Base-by-base conservation (phyloP, 192 early-diverging fungal species). In the Chytriomyces sp. region DNA sequence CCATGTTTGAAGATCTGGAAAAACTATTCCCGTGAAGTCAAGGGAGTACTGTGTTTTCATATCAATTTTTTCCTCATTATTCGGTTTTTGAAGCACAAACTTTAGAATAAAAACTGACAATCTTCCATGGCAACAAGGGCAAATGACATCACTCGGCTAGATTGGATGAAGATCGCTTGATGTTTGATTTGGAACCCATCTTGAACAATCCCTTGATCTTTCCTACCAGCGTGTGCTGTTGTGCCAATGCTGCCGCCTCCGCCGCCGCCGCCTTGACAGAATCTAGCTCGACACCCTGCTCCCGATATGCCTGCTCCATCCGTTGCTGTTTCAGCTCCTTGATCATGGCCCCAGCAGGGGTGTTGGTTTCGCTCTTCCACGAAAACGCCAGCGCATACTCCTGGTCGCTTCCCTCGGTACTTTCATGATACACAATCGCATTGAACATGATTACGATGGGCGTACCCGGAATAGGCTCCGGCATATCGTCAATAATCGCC, bases 371-470 rank as follows among this genome's bases (percentile, higher is more conserved):
- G 30, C 64, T 70, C 58, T 61, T 68, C 74, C 74, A 75, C 25
- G 65, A 69, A 54, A 75, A 75, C 22, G 74, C 74, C 17, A 66
- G 68, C 4, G 68, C 68, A 31, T 59, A 59, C 26, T 70, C 39
- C 2, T 39, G 30, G n/a, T n/a, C n/a, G n/a, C n/a, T n/a, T n/a
- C n/a, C n/a, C n/a, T n/a, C n/a, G 38, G 37, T 44, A 37, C 14
- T 22, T 26, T 69, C 74, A 58, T 75, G 66, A 22, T 67, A 66
- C 28, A 75, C 54, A 39, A 75, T 75, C 10, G 74, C 74, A 32
- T 75, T 75, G 58, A 75, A 75, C 31, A 69, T 44, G 30, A 75
- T 67, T 14, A 75, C 62, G 36, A 75, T 75, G 12, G 74, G 74
- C 4, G 74, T 75, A 30, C 74, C 74, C 31, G 74, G 74, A 52